Base-by-base conservation (phyloP, 1,284 basidiomycete genomes). In the Malassezia caprae region DNA sequence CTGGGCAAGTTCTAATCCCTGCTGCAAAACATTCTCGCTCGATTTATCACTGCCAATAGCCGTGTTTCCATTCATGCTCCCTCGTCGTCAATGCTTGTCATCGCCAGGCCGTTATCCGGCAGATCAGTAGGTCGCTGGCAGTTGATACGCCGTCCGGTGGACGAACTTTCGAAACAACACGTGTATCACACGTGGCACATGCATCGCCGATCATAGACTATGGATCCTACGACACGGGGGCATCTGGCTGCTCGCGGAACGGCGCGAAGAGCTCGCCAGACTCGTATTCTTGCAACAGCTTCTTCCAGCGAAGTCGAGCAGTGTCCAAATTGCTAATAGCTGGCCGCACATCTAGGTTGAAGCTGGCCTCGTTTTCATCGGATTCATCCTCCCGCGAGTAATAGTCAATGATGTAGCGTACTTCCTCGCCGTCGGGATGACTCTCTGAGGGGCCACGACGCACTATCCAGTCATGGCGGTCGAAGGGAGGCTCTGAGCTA, bases 391-490 rank as follows among this genome's bases (percentile, higher is more conserved):
- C 49, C 1, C 56, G 59, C 19, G 62, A 64, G 59, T 74, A 74
- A 56, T 74, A 74, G 52, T 74, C 72, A 44, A 74, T 74, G 19
- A 74, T 63, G 53, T 74, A 74, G n/a, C 72, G 58, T 15, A 71
- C 65, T 48, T 71, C 67, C 46, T 64, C 53, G 1, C 67, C 66
- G 23, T 30, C 31, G 8, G 49, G 49, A n/a, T 48, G 21, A 11
- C 7, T 23, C 6, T 63, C 42, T 40, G 60, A 61, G n/a, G 61
- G 61, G 8, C 65, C 68, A 47, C 91, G 83, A 32, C 85, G 84
- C 55, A 98, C 81, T 48, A 94, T 78, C 94, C 94, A 99, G 78
- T 98, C 93, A 75, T 98, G 94, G n/a, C 93, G 84, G 75, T 98
- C 93, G 70, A 98, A 98, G 1, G 94, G 93, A 5, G 89, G 87